These are phyloP conservation scores for Epichloe coenophiala DNA, from an alignment of 2,329 filamentous ascomycete genomes.

Conservation along the genomic window DNA sequence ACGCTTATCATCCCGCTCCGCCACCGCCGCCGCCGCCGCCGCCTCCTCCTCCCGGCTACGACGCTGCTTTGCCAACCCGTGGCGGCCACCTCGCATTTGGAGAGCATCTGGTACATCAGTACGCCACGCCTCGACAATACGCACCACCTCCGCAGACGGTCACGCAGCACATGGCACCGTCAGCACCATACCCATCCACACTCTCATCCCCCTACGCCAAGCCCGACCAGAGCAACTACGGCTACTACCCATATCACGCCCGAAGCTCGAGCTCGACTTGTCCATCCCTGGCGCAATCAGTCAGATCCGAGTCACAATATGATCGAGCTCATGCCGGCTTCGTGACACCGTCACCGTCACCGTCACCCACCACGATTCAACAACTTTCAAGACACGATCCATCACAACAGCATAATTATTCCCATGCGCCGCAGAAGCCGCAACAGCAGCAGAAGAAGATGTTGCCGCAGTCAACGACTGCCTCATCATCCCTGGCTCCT, in stretches of 20 bases:
- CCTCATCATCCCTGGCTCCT: constrained; percentile 19
- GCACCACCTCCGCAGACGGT: constrained; percentile 17
- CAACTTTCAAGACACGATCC: constrained; percentile 18
- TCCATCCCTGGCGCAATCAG: constrained; percentile 16
- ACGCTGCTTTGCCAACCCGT: constrained; percentile 12
- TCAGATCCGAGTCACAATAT: constrained; percentile 20
- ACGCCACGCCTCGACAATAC: constrained; percentile 24
- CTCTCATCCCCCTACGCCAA: constrained; percentile 29
- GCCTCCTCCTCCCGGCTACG: constrained; percentile 15
- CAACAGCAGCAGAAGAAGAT: not conserved
- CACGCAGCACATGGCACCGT: constrained; percentile 13
- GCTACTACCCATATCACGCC: constrained; percentile 15
- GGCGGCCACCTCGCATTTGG: constrained; percentile 23
- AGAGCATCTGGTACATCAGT: constrained; percentile 19
- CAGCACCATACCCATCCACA: constrained; percentile 22
- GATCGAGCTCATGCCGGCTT: constrained; percentile 24
- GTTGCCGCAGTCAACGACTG: constrained; percentile 4
- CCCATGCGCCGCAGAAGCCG: not conserved
- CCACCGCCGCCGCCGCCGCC: constrained; percentile 11
- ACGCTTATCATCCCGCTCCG: constrained; percentile 26
- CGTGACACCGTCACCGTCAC: constrained; percentile 25
- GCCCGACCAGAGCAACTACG: constrained; percentile 26
- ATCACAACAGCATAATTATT: not conserved
- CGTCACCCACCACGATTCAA: constrained; percentile 18
- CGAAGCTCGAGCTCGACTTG: constrained; percentile 17